Evolutionary conservation across 2,329 filamentous ascomycete genomes (phyloP).

Genomic region (Cladosporium sp.): DNA sequence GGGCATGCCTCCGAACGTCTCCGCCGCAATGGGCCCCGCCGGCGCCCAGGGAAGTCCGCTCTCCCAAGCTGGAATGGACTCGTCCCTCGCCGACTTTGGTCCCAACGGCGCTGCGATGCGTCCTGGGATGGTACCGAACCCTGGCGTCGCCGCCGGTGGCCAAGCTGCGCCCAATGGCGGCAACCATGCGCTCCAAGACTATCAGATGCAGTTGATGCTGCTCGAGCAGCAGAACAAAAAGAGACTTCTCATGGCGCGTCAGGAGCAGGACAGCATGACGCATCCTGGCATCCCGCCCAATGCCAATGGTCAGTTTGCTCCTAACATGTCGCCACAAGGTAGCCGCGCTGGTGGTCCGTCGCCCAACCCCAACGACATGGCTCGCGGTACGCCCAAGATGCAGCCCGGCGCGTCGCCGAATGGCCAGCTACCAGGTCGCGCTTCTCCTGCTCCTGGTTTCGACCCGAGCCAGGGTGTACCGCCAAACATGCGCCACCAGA

Average conservation of each 20-base stretch:
- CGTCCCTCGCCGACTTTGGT: conserved; percentile 49
- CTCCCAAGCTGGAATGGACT: conserved; percentile 53
- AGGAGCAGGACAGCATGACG: conserved; percentile 65
- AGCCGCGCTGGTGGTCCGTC: conserved; percentile 59
- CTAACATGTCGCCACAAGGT: conserved; percentile 63
- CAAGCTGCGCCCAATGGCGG: conserved; percentile 46
- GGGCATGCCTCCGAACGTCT: conserved; percentile 51
- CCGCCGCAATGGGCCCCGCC: conserved; percentile 50
- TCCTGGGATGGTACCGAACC: conserved; percentile 20
- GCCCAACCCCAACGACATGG: conserved; percentile 72
- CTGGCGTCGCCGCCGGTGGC: conserved; percentile 18
- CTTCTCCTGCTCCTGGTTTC: conserved; percentile 55
- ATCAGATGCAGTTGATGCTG: conserved; percentile 84
- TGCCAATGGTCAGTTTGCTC: conserved; percentile 40
- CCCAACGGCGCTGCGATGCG: conserved; percentile 24
- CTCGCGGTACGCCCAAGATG: conserved; percentile 70
- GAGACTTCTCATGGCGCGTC: conserved; percentile 73
- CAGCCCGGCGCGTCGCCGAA: conserved; percentile 64
- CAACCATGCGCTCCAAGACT: conserved; percentile 78
- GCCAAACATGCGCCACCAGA: conserved; percentile 22
- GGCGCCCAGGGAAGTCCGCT: conserved; percentile 29
- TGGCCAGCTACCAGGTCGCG: conserved; percentile 57
- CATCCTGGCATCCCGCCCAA: conserved; percentile 39
- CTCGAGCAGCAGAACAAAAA: conserved; percentile 86
- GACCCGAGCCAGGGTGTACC: conserved; percentile 22